Conservation (phyloP, 257 asterid species). For the Henckelia pumila region DNA sequence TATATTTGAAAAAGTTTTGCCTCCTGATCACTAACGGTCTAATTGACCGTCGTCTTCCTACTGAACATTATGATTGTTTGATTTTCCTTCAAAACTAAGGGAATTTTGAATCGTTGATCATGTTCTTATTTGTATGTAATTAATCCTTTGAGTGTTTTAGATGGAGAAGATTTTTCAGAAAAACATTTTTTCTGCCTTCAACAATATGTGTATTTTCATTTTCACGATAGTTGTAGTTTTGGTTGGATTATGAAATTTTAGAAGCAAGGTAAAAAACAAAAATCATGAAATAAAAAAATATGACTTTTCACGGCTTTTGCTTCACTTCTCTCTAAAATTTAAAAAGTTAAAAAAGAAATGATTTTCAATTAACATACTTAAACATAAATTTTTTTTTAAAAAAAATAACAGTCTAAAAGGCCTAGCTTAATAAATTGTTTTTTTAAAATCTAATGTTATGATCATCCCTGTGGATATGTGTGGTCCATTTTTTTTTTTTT, state of each 20-base stretch:
- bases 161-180: too few relatives aligned
- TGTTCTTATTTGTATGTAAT: neutral
- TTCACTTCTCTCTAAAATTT: neutral
- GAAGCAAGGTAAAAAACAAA: neutral
- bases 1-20: neutral
- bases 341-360: too few relatives aligned
- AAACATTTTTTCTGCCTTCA: neutral
- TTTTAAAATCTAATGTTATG: too few relatives aligned
- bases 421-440: neutral
- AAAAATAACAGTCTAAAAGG: neutral
- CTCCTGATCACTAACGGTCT: neutral
- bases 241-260: neutral
- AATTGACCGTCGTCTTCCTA: neutral
- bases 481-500: neutral
- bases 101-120: neutral
- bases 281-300: neutral
- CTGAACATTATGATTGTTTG: neutral
- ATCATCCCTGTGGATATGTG: neutral
- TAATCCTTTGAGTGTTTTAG: neutral
- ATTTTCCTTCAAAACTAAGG: neutral
- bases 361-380: neutral
- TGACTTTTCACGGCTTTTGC: neutral
- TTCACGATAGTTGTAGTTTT: neutral
- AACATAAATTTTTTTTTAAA: too few relatives aligned
- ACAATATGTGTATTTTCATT: neutral